A percentile compares a stretch with the other conserved stretches of the same genome.
These are phyloP conservation scores for Brassica cretica DNA, from an alignment of 345 rosid genomes.

Conservation along the genomic window DNA sequence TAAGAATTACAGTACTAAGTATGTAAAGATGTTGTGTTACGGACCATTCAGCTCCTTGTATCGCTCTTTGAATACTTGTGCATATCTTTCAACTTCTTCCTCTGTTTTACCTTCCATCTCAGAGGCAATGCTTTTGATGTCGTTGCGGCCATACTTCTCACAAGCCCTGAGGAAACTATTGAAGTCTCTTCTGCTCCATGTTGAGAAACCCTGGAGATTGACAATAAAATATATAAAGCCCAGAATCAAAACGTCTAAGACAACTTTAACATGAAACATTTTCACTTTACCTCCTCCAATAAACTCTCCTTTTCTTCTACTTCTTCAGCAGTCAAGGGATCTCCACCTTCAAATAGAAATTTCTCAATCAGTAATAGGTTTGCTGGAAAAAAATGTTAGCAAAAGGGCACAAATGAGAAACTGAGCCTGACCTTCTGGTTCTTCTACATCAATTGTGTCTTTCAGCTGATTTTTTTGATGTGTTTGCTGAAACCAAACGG, in stretches of 20 bases:
- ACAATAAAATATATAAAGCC: slow-evolving; percentile 10
- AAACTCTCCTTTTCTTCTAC: slow-evolving; percentile 88
- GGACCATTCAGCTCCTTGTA: slow-evolving; percentile 87
- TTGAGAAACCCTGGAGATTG: slow-evolving; percentile 78
- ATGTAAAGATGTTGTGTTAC: slow-evolving; percentile 5
- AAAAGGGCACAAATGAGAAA: slow-evolving; percentile 13
- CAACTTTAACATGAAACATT: not conserved
- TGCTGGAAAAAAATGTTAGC: not conserved
- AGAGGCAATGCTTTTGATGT: slow-evolving; percentile 76
- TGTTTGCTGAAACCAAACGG: slow-evolving; percentile 63
- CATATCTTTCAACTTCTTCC: slow-evolving; percentile 94
- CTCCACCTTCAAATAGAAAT: slow-evolving; percentile 61
- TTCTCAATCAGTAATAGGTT: slow-evolving; percentile 27
- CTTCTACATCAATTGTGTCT: slow-evolving; percentile 92
- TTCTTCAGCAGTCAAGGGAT: slow-evolving; percentile 94
- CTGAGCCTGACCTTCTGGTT: slow-evolving; percentile 76
- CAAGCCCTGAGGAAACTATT: slow-evolving; percentile 91
- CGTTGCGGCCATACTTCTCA: slow-evolving; percentile 98
- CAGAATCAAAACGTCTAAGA: slow-evolving; percentile 13
- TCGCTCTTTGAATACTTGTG: slow-evolving; percentile 81
- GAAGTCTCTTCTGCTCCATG: slow-evolving; percentile 98
- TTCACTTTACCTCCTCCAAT: slow-evolving; percentile 71
- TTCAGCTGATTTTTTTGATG: slow-evolving; percentile 96
- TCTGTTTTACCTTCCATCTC: slow-evolving; percentile 98
- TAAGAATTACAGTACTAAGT: not conserved